Evolutionary conservation across 345 rosid species (phyloP).

Genomic region (Gossypium longicalyx): DNA sequence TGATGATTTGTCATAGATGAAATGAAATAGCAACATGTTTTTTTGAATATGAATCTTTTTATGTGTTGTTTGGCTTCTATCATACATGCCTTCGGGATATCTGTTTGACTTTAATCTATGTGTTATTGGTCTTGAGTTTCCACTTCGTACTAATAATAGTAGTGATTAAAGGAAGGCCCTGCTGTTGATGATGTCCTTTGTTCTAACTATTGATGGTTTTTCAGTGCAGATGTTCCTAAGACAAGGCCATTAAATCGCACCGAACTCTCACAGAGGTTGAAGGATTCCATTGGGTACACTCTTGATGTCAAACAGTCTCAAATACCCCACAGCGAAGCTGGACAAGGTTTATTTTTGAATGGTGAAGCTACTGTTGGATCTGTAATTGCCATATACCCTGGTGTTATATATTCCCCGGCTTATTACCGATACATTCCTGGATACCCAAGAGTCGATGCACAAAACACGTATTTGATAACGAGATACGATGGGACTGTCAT

Average conservation of each 20-base stretch:
- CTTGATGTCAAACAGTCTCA: slow-evolving; percentile 59
- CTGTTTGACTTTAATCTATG: neutral
- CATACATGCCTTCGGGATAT: neutral
- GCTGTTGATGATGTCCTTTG: neutral
- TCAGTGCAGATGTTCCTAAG: slow-evolving; percentile 70
- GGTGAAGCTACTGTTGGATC: slow-evolving; percentile 83
- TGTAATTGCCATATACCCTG: slow-evolving; percentile 82
- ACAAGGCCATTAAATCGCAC: slow-evolving; percentile 49
- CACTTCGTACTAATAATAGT: neutral
- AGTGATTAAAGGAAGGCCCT: neutral
- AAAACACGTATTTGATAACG: slow-evolving; percentile 71
- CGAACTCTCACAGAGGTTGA: slow-evolving; percentile 54
- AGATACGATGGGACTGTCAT: slow-evolving; percentile 76
- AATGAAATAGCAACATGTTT: neutral
- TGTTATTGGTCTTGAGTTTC: neutral
- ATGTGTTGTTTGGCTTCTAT: neutral
- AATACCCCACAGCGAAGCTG: slow-evolving; percentile 68
- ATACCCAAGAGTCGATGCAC: slow-evolving; percentile 61
- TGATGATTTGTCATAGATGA: neutral
- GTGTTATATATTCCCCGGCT: slow-evolving; percentile 69
- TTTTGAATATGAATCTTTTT: neutral
- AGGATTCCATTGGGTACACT: slow-evolving; percentile 64
- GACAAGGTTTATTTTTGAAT: slow-evolving; percentile 66
- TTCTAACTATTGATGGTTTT: slow-evolving; percentile 42
- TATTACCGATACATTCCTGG: slow-evolving; percentile 78